phyloP scores from a whole-genome alignment of 2,329 filamentous ascomycete genomes.

The Cladorrhinum sp. region DNA sequence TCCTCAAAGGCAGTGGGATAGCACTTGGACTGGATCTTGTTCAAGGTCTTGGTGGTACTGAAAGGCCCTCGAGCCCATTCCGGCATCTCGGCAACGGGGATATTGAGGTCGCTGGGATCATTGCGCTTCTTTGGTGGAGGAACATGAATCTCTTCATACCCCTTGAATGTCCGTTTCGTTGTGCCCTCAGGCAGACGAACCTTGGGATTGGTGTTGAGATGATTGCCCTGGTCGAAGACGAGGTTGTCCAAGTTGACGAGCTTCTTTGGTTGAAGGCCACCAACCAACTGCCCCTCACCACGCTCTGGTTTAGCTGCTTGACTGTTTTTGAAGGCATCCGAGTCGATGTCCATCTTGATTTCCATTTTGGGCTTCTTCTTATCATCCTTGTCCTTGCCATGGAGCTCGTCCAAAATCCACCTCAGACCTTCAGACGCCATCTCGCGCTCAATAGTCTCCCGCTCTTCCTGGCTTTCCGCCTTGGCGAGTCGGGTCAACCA shows the following conservation, averaged over 20 bases:
- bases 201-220: constrained; percentile 98
- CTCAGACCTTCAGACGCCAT: constrained; percentile 87
- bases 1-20: constrained; percentile 87
- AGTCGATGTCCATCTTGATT: constrained; percentile 93
- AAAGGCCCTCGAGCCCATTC: constrained; percentile 90
- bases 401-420: constrained; percentile 83
- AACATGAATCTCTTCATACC: constrained; percentile 97
- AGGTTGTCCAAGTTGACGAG: constrained; percentile 93
- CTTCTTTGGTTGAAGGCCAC: constrained; percentile 81
- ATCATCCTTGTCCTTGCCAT: constrained; percentile 63
- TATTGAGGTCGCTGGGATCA: constrained; percentile 74
- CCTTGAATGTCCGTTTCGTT: constrained; percentile 93
- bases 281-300: constrained; percentile 66
- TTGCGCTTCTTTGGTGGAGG: constrained; percentile 85
- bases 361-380: constrained; percentile 68
- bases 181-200: constrained; percentile 92
- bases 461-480: constrained; percentile 75
- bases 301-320: constrained; percentile 51
- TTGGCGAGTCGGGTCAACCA: constrained; percentile 89
- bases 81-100: constrained; percentile 83
- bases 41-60: constrained; percentile 79
- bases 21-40: constrained; percentile 93
- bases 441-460: constrained; percentile 76
- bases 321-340: constrained; percentile 57
- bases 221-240: constrained; percentile 95